A percentile compares a stretch with the other conserved stretches of the same genome.
Evolutionary conservation across 352 stramenopile genomes (phyloP).

Genomic region (Peronospora farinosa): DNA sequence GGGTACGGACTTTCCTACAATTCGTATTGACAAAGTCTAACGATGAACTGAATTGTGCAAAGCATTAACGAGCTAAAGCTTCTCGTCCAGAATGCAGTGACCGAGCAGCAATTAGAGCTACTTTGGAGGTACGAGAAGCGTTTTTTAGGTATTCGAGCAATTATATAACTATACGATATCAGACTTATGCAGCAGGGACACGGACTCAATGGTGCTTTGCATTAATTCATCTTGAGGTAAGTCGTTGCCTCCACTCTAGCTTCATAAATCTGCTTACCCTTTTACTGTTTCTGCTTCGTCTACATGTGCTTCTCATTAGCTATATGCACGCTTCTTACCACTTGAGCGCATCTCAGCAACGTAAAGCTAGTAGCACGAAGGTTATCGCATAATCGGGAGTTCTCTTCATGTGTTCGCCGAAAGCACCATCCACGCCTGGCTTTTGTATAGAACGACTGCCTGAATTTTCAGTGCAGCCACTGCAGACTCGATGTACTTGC

Average conservation of each 20-base stretch:
- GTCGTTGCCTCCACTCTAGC: background rate
- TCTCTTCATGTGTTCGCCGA: background rate
- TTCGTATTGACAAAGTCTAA: background rate
- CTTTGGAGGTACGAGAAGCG: conserved; percentile 33
- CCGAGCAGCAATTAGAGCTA: conserved; percentile 36
- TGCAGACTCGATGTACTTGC: too few relatives aligned
- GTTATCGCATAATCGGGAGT: background rate
- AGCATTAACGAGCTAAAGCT: conserved; percentile 37
- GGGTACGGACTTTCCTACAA: conserved; percentile 19
- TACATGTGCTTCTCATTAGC: background rate
- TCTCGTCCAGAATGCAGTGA: conserved; percentile 33
- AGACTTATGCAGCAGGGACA: conserved; percentile 29
- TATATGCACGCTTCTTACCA: background rate
- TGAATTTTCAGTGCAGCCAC: background rate
- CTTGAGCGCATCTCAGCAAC: background rate
- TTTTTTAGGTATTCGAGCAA: background rate
- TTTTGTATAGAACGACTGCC: background rate
- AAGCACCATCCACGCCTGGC: background rate
- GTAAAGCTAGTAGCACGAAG: background rate
- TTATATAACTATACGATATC: background rate
- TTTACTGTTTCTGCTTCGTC: too few relatives aligned
- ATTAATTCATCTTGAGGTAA: conserved; percentile 1
- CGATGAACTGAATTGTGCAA: conserved; percentile 4
- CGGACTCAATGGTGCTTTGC: conserved; percentile 15
- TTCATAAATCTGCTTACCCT: too few relatives aligned